Conservation (phyloP, 306 rosid species). For the Cucumis melo region DNA sequence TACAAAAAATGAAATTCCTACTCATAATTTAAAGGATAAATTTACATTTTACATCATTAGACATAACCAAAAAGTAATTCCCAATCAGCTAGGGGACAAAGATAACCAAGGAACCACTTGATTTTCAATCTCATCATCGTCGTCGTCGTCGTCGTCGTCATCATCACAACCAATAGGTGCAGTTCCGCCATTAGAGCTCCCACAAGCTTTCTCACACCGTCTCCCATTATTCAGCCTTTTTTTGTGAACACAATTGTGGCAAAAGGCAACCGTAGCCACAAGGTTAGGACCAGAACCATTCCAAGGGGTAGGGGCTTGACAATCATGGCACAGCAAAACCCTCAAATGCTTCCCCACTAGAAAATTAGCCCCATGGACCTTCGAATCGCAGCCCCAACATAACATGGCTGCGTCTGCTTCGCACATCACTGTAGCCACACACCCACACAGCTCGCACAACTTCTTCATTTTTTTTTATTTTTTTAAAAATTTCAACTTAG, state of each 20-base stretch:
- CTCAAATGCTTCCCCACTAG: slow-evolving; percentile 53
- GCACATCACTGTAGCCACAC: slow-evolving; percentile 40
- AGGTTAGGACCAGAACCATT: slow-evolving; percentile 57
- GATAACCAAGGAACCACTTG: slow-evolving; percentile 77
- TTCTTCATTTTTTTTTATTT: slow-evolving; percentile 11
- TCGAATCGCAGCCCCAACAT: slow-evolving; percentile 70
- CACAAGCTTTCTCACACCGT: slow-evolving; percentile 13
- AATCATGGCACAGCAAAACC: slow-evolving; percentile 55
- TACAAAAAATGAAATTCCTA: too few species aligned
- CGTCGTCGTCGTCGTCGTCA: neutral
- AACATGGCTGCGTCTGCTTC: slow-evolving; percentile 63
- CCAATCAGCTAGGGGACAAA: neutral
- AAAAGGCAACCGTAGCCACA: slow-evolving; percentile 48
- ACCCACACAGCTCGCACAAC: slow-evolving; percentile 55
- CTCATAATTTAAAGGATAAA: too few species aligned
- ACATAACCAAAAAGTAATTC: too few species aligned
- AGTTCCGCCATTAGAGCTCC: neutral
- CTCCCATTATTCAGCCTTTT: neutral
- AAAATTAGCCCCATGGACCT: slow-evolving; percentile 64
- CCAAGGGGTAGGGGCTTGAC: slow-evolving; percentile 62
- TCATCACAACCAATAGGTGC: neutral
- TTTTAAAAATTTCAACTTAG: too few species aligned
- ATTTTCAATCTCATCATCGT: slow-evolving; percentile 19
- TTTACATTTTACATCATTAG: too few species aligned
- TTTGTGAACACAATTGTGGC: slow-evolving; percentile 21